Conservation (phyloP, 305 asterid species). For the Petunia hybrid region DNA sequence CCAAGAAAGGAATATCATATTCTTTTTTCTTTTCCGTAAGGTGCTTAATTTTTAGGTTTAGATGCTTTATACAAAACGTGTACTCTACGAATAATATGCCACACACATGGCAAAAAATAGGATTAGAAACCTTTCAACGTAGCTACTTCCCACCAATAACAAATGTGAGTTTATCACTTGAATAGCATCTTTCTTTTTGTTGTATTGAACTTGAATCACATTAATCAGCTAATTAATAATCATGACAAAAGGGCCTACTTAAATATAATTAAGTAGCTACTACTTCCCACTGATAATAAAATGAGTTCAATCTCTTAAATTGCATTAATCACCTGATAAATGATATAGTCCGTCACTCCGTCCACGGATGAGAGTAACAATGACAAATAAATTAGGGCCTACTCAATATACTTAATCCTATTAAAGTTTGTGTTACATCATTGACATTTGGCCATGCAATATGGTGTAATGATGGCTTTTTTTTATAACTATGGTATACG, state of each 20-base stretch:
- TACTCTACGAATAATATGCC: constrained; percentile 24
- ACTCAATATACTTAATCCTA: constrained; percentile 2
- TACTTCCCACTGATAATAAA: background rate
- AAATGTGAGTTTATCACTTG: background rate
- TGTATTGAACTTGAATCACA: background rate
- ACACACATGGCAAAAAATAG: background rate
- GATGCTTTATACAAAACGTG: constrained; percentile 21
- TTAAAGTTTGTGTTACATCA: background rate
- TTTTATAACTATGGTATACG: no score
- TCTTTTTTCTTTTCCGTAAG: background rate
- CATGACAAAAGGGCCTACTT: background rate
- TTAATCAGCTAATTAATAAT: background rate
- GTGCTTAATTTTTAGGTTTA: background rate
- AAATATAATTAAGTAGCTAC: background rate
- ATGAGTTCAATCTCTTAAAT: background rate
- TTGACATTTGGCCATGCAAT: constrained; percentile 22
- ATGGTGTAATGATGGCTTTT: background rate
- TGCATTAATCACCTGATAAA: background rate
- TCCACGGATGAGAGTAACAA: background rate
- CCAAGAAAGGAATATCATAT: constrained; percentile 29
- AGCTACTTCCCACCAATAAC: constrained; percentile 25
- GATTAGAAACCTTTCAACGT: background rate
- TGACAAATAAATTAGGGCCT: constrained; percentile 10
- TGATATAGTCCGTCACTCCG: background rate
- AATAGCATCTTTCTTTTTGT: background rate